A percentile compares a stretch with the other conserved stretches of the same genome.
Conservation (phyloP, 1,139 yeast genomes). For the Debaryomyces nepalensis region DNA sequence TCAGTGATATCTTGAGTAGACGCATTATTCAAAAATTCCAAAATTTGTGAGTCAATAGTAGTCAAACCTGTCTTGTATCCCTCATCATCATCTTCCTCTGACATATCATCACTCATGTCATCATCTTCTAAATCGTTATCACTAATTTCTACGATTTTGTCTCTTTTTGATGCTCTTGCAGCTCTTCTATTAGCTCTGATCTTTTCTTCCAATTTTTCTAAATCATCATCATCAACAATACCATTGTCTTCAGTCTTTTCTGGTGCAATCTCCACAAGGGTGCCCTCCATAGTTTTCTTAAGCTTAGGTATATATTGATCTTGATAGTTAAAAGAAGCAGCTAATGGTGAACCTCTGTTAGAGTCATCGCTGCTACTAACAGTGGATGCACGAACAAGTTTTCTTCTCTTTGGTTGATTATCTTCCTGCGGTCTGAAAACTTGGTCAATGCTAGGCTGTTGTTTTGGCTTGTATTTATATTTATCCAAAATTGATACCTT, state of each 20-base stretch:
- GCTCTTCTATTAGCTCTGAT: constrained; percentile 39
- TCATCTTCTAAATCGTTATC: constrained; percentile 52
- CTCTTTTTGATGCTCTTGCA: constrained; percentile 22
- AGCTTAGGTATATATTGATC: constrained; percentile 16
- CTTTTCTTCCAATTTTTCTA: constrained; percentile 45
- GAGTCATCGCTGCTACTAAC: constrained; percentile 17
- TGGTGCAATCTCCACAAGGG: constrained; percentile 7
- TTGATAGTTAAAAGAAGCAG: constrained; percentile 19
- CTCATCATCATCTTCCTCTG: constrained; percentile 45
- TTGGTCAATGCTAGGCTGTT: constrained; percentile 31
- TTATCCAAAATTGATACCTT: constrained; percentile 59
- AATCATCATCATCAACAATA: constrained; percentile 38
- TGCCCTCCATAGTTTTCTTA: constrained; percentile 18
- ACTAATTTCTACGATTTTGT: constrained; percentile 32
- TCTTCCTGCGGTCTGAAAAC: constrained; percentile 21
- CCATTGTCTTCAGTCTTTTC: constrained; percentile 14
- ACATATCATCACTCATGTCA: constrained; percentile 43
- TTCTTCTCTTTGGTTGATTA: constrained; percentile 34
- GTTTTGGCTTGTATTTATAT: constrained; percentile 41
- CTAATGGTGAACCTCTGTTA: constrained; percentile 11
- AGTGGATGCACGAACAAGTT: constrained; percentile 41
- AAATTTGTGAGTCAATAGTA: constrained; percentile 62
- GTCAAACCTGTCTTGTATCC: constrained; percentile 48
- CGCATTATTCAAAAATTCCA: constrained; percentile 80
- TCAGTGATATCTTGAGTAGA: constrained; percentile 78